These are phyloP conservation scores for Pelargonium cotyledonis DNA, from an alignment of 441 rosid species.

Conservation along the genomic window DNA sequence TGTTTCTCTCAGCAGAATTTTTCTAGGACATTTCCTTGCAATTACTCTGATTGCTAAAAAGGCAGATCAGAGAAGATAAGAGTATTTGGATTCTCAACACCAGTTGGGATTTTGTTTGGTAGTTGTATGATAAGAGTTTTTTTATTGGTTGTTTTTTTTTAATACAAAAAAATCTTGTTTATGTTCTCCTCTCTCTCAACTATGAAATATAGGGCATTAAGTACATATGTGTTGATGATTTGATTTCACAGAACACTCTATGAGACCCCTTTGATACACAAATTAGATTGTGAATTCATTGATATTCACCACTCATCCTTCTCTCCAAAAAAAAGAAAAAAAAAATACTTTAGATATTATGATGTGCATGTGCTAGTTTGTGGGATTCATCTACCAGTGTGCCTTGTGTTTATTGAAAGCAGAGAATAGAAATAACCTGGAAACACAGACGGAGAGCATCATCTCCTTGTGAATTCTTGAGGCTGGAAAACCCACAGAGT, in stretches of 20 bases:
- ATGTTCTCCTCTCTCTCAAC: background rate
- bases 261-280: background rate
- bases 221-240: background rate
- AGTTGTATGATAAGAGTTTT: background rate
- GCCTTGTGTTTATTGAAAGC: background rate
- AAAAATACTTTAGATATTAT: background rate
- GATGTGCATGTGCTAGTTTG: background rate
- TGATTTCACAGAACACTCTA: background rate
- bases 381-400: conserved; percentile 3
- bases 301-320: too few species aligned
- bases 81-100: background rate
- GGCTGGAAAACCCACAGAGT: conserved; percentile 66
- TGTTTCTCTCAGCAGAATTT: background rate
- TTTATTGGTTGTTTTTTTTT: too few species aligned
- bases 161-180: background rate
- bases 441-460: conserved; percentile 67
- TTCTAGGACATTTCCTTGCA: conserved; percentile 6
- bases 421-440: conserved; percentile 33
- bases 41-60: background rate
- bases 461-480: conserved; percentile 58
- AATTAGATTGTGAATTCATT: background rate
- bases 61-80: background rate
- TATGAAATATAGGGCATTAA: background rate
- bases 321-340: background rate
- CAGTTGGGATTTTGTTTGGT: background rate